phyloP scores from a whole-genome alignment of 1,284 basidiomycete species.

The Melampsora americana region DNA sequence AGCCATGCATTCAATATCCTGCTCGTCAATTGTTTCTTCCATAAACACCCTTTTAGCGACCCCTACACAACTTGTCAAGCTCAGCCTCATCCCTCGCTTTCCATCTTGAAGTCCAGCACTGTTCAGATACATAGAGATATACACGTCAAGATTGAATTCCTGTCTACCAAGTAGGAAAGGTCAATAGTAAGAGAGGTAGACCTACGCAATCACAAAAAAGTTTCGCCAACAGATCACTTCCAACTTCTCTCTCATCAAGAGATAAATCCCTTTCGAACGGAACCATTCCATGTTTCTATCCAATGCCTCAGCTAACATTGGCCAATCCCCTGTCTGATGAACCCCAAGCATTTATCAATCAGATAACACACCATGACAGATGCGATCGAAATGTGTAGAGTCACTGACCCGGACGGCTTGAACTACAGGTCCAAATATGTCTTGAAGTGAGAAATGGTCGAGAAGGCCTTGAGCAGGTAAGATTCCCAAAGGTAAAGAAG shows the following conservation, averaged over 20 bases:
- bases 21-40: constrained; percentile 51
- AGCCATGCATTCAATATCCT: constrained; percentile 55
- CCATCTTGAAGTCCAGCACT: constrained; percentile 46
- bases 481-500: constrained; percentile 55
- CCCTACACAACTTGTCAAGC: constrained; percentile 51
- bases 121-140: constrained; percentile 34
- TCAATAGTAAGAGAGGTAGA: constrained; percentile 2
- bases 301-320: constrained; percentile 49
- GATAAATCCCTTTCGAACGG: constrained; percentile 53
- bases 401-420: constrained; percentile 39
- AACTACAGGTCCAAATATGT: constrained; percentile 49
- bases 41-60: constrained; percentile 53
- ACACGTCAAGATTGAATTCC: not conserved
- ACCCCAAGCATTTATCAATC: not conserved
- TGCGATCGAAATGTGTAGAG: not conserved
- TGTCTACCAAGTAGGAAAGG: not conserved
- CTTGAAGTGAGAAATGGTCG: constrained; percentile 49
- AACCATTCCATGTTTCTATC: constrained; percentile 53
- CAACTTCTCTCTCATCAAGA: constrained; percentile 55
- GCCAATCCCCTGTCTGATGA: constrained; percentile 52
- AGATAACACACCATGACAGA: not conserved
- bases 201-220: constrained; percentile 53
- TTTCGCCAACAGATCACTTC: constrained; percentile 56
- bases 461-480: constrained; percentile 52
- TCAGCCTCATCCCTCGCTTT: constrained; percentile 49